Evolutionary conservation across 768 basidiomycete species (phyloP).

Genomic region (Myochromella boudieri): DNA sequence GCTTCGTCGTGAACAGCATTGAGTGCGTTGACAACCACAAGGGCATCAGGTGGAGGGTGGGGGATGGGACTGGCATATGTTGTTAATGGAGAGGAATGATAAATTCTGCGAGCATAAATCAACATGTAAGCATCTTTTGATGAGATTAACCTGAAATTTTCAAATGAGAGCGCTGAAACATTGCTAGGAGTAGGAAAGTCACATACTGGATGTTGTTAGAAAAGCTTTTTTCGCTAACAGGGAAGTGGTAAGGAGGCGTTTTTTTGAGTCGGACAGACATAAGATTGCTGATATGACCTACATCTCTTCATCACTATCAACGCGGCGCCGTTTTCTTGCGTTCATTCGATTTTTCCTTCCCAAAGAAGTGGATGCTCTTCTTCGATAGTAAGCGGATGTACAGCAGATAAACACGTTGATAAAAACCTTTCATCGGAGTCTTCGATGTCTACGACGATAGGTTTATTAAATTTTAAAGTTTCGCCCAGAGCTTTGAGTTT

Average conservation of each 20-base stretch:
- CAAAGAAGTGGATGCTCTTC: slow-evolving; percentile 25
- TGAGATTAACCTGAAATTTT: slow-evolving; percentile 44
- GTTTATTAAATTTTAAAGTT: slow-evolving; percentile 25
- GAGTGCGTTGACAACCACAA: slow-evolving; percentile 49
- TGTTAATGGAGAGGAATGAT: neutral
- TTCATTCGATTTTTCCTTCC: slow-evolving; percentile 34
- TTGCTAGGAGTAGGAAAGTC: neutral
- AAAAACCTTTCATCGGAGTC: slow-evolving; percentile 22
- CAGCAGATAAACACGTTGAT: slow-evolving; percentile 8
- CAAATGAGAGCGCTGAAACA: slow-evolving; percentile 1
- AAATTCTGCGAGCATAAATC: slow-evolving; percentile 65
- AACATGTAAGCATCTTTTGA: slow-evolving; percentile 96
- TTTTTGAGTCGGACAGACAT: neutral
- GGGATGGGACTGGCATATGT: neutral
- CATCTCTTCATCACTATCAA: slow-evolving; percentile 59
- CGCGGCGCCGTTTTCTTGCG: slow-evolving; percentile 50
- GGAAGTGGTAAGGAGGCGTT: neutral
- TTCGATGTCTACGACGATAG: slow-evolving; percentile 29
- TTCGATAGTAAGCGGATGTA: slow-evolving; percentile 3
- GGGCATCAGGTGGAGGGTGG: slow-evolving; percentile 54
- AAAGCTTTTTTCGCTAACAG: neutral
- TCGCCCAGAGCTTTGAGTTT: slow-evolving; percentile 56
- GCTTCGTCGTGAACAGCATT: slow-evolving; percentile 57
- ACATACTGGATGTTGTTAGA: slow-evolving; percentile 5
- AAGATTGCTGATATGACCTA: neutral